A percentile compares a stretch with the other conserved stretches of the same genome.
Conservation (phyloP, 345 rosid genomes). For the Balakata baccata region DNA sequence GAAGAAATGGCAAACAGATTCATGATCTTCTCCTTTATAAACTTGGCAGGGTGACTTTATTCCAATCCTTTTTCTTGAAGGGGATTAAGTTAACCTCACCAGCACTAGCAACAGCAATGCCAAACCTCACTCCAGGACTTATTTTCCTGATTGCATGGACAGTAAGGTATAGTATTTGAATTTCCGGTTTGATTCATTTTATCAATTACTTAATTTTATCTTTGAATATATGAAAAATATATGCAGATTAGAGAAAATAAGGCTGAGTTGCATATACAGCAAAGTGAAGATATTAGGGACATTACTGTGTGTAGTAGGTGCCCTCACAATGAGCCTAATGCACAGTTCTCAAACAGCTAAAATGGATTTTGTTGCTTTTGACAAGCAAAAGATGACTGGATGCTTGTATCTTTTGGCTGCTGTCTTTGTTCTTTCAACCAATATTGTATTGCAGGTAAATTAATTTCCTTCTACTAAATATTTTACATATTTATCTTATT, state of each 20-base stretch:
- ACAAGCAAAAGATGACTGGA: conserved; percentile 61
- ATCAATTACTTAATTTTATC: too few relatives aligned
- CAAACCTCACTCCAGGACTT: conserved; percentile 84
- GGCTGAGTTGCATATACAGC: conserved; percentile 60
- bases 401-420: conserved; percentile 74
- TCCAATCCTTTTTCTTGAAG: conserved; percentile 64
- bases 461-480: neutral
- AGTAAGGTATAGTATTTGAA: conserved; percentile 39
- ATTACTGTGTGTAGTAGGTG: conserved; percentile 69
- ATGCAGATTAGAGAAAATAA: conserved; percentile 77
- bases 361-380: conserved; percentile 28
- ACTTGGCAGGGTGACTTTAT: conserved; percentile 59
- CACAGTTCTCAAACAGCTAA: conserved; percentile 44
- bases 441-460: conserved; percentile 67
- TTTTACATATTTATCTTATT: too few relatives aligned
- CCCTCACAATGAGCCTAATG: conserved; percentile 74
- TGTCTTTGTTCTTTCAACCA: conserved; percentile 57
- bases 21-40: neutral
- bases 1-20: too few relatives aligned
- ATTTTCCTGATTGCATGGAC: conserved; percentile 87
- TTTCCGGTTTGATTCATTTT: too few relatives aligned
- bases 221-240: too few relatives aligned
- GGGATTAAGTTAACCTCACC: conserved; percentile 85
- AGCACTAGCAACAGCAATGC: conserved; percentile 95
- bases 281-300: conserved; percentile 80